Evolutionary conservation across 23 red algal genomes (phyloP).

Genomic region (Gracilaria caudata): DNA sequence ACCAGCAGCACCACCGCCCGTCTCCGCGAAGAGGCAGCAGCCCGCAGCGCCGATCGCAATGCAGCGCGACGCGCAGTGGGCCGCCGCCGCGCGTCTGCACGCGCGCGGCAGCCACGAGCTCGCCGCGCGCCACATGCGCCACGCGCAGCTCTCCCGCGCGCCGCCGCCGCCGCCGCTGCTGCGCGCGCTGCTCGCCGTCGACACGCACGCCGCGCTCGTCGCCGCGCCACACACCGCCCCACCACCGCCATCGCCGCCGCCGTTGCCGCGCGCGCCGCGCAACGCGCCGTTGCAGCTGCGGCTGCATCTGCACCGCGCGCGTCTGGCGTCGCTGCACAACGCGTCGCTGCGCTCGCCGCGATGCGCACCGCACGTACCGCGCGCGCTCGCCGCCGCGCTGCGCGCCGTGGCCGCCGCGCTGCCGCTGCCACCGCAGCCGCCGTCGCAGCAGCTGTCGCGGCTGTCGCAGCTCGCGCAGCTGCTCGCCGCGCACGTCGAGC

Average conservation of each 20-base stretch:
- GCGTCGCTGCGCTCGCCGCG: neutral
- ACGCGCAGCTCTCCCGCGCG: no score
- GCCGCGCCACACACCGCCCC: no score
- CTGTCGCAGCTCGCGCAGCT: neutral
- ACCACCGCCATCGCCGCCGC: no score
- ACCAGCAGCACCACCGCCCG: neutral
- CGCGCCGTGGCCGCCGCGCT: no score
- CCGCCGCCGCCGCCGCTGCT: no score
- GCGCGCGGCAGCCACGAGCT: neutral
- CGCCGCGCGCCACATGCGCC: neutral
- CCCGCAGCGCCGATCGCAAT: neutral
- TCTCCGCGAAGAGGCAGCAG: neutral
- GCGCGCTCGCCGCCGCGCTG: neutral
- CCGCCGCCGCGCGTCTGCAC: neutral
- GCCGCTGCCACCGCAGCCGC: neutral
- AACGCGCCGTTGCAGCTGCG: neutral
- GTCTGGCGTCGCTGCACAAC: neutral
- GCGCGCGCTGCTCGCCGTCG: no score
- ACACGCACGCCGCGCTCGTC: no score
- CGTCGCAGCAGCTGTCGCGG: neutral
- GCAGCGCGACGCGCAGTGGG: constrained; percentile 13
- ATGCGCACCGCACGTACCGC: neutral
- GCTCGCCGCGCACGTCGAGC: neutral
- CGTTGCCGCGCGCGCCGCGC: neutral
- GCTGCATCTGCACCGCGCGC: neutral